Base-by-base conservation (phyloP, 129 eudicot genomes). In the Flaveria sonorensis region DNA sequence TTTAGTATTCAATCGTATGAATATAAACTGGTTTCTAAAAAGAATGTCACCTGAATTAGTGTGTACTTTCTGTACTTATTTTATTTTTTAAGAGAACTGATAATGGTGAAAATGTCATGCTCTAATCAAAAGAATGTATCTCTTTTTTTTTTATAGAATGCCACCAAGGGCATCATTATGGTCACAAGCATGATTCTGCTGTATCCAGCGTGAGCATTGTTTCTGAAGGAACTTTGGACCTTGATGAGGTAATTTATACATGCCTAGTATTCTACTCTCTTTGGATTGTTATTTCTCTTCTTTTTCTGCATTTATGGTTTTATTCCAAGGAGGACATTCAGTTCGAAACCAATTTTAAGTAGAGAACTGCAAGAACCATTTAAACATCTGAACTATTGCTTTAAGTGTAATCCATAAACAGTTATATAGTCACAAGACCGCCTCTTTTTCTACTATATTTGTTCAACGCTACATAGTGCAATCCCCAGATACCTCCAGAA, bases 141-240 rank as follows among this genome's bases (percentile, higher is more conserved):
- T 74, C 14, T 50, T 2, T 78, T 72, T 2, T 78, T 72, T 68
- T 19, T 7, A 53, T 77, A 88, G 98, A 84, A 53, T 90, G 88
- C 74, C 85, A 82, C 75, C 64, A 88, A 71, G 98, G 86, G 40
- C 86, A 92, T 81, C 89, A 85, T 82, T 97, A 90, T 77, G 91
- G 87, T 76, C 96, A 93, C 79, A 82, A 64, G 45, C 98, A 93
- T 78, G 97, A 93, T 87, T 93, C 98, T 62, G 85, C 97, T 52
- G 98, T 93, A 51, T 75, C 98, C 74, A 93, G 98, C 79, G 96
- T 93, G 77, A 88, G 97, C 81, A 90, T 93, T 83, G 98, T 93
- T 77, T 89, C 96, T 18, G 98, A 90, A 85, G 97, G 98, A 82
- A 88, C 83, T 67, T 80, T 93, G 36, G 98, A 93, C 79, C 92